phyloP scores from a whole-genome alignment of 306 rosid genomes.

The Prinsepia uniflora region DNA sequence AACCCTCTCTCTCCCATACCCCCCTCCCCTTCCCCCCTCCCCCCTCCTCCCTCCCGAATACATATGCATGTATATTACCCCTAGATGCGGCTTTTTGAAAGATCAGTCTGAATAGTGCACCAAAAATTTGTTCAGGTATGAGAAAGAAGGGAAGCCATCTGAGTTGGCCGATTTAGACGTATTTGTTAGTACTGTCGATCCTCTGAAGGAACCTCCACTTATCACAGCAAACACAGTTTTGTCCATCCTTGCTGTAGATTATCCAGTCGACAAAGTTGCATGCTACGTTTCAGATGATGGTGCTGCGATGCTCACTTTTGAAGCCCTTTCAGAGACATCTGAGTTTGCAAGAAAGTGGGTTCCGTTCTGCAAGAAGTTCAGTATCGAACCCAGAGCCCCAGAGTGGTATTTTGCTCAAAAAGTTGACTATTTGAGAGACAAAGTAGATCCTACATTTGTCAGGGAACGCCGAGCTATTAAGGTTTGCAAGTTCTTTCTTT shows the following conservation, averaged over 20 bases:
- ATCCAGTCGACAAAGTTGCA: slow-evolving; percentile 90
- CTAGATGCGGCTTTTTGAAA: too few relatives aligned
- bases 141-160: slow-evolving; percentile 92
- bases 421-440: slow-evolving; percentile 80
- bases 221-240: slow-evolving; percentile 95
- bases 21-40: too few relatives aligned
- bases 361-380: slow-evolving; percentile 76
- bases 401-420: slow-evolving; percentile 90
- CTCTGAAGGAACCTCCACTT: slow-evolving; percentile 89
- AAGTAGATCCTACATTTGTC: slow-evolving; percentile 88
- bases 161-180: slow-evolving; percentile 65
- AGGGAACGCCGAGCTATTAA: slow-evolving; percentile 97
- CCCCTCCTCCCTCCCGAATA: too few relatives aligned
- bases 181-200: slow-evolving; percentile 98
- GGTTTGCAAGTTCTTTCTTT: slow-evolving; percentile 38
- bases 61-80: too few relatives aligned
- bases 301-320: slow-evolving; percentile 99
- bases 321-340: slow-evolving; percentile 95
- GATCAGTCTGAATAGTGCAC: too few relatives aligned
- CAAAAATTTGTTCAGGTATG: slow-evolving; percentile 56
- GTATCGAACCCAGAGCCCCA: slow-evolving; percentile 89
- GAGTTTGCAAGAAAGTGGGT: slow-evolving; percentile 93
- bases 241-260: slow-evolving; percentile 88
- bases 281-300: slow-evolving; percentile 99
- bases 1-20: too few relatives aligned